These are phyloP conservation scores for Fusarium falciforme DNA, from an alignment of 2,329 filamentous ascomycete species.

Conservation along the genomic window DNA sequence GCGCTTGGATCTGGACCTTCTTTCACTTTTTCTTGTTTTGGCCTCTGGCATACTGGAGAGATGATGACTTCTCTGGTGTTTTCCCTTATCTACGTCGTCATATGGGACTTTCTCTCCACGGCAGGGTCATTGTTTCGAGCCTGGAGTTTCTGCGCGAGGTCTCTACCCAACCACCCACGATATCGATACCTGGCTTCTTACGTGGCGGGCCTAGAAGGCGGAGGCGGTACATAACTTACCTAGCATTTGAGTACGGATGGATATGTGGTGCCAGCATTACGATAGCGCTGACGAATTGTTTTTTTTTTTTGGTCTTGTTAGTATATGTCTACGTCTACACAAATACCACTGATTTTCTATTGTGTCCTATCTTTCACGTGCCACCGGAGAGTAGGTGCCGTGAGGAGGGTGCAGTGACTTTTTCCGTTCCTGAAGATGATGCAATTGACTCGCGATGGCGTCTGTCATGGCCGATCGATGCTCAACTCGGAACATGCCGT, in stretches of 20 bases:
- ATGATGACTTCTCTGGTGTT: conserved; percentile 2
- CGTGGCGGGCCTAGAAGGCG: conserved; percentile 8
- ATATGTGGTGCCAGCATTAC: conserved; percentile 18
- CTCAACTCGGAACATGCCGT: background rate
- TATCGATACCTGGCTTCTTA: conserved; percentile 6
- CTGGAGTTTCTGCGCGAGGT: conserved; percentile 24
- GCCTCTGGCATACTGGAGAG: conserved; percentile 6
- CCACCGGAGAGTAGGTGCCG: background rate
- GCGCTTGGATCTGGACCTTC: conserved; percentile 28
- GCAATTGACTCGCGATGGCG: conserved; percentile 9
- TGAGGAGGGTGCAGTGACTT: background rate
- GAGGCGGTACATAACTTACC: background rate
- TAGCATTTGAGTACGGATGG: conserved; percentile 25
- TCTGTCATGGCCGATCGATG: background rate
- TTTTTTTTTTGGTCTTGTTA: background rate
- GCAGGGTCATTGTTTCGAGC: background rate
- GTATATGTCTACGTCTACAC: conserved; percentile 7
- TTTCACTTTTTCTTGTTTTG: conserved; percentile 9
- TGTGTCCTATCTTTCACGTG: background rate
- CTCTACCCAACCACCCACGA: background rate
- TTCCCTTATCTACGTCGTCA: conserved; percentile 10
- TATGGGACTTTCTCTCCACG: background rate
- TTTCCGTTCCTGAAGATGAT: conserved; percentile 6
- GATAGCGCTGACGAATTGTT: conserved; percentile 11
- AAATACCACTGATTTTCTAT: background rate